Evolutionary conservation across 2,329 filamentous ascomycete genomes (phyloP), one percentile per base, ranked within the genome.

Genomic region (Paecilomyces niveus): DNA sequence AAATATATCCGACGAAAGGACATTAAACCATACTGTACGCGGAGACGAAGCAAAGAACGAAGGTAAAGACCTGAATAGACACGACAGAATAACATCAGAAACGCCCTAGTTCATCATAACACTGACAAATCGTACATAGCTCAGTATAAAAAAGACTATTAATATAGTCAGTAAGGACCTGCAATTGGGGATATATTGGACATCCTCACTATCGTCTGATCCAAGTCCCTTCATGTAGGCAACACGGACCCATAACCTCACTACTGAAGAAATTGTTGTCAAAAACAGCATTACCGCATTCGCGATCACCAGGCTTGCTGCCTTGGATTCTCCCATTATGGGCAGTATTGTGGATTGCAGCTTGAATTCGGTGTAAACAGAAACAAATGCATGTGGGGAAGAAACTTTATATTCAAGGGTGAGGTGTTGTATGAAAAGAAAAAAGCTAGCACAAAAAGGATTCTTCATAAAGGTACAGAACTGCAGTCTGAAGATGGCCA

Each of bases 41-140:
- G 22, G 56, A 60, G 6, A 55, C 56, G 45, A 61, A 45, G 24
- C 61, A 59, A 9, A 62, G 53, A 11, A 61, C 57, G 5, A 58
- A 57, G 1, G 59, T 61, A 32, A 63, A 63, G 15, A 62, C 35
- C 59, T 22, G 26, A 2, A 45, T n/a, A n/a, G 15, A 8, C 15
- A 45, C 15, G 15, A 1, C 35, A 1, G 10, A n/a, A 39, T 1
- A 21, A 3, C 24, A 45, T 45, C 35, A 45, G 35, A 45, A 7
- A 45, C 15, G 35, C 4, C 2, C 35, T 21, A 13, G 2, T 45
- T 45, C 35, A 45, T 21, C 1, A 45, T 21, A 6, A 13, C 1
- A 2, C n/a, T n/a, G 15, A 21, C 7, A 3, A 45, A 26, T 6
- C 35, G 18, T 45, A 45, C 35, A 45, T 45, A 45, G 35, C 35